Evolutionary conservation across 2,329 filamentous ascomycete species (phyloP), one percentile per base, ranked within the genome.

Genomic region (Neonectria magnoliae): DNA sequence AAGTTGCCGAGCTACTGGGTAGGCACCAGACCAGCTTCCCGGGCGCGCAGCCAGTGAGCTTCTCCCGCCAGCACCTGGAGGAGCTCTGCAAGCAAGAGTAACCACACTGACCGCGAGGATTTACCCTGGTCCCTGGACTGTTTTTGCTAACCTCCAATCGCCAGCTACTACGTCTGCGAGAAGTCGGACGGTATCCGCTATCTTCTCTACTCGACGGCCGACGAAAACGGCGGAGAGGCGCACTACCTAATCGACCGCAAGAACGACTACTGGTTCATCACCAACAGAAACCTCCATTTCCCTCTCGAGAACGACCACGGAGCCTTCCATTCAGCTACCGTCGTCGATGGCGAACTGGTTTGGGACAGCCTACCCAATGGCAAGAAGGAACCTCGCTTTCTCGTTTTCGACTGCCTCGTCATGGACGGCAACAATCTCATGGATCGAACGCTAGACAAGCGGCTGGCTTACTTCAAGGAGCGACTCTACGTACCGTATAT

Each of bases 161-260:
- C 56, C 66, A 91, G 89, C 80, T 99, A 98, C 83, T 99, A 94
- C 77, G 92, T 99, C 69, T 98, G 95, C 84, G 96, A 99, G 81
- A 99, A 99, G 83, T 97, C 95, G 1, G 96, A 99, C 77, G 96
- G 96, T 59, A 93, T 98, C 68, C 90, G 96, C 68, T 98, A 97
- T 78, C 87, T 99, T n/a, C 88, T 99, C 69, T 98, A 97, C 83
- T 89, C 96, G 69, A 93, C 93, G 55, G 79, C 83, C 8, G 90
- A 91, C 76, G 85, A 89, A 45, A 77, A 82, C 6, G 83, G 82
- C 58, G 70, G 76, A 53, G 93, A 97, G 77, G 87, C 90, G 25
- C 92, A 96, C 76, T 98, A 97, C 82, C 86, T 99, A 61, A 97
- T 99, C 81, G 95, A 99, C 81, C 93, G 96, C 76, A 97, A 94